Evolutionary conservation across 768 basidiomycete genomes (phyloP).

Genomic region (Boletus huronensis): DNA sequence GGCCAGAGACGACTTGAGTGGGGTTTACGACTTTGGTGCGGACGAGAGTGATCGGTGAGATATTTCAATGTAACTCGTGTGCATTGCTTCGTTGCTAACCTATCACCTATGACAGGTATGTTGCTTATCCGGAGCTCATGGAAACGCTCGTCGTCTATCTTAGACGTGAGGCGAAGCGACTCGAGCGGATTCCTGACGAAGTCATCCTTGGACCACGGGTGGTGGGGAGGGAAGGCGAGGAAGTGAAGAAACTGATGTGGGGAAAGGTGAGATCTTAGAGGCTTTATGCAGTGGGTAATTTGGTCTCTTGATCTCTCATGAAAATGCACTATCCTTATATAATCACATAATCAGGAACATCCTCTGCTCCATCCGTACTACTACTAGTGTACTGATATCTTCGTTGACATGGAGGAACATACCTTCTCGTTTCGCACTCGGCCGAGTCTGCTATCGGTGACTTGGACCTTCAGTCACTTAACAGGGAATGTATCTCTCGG

Average conservation of each 20-base stretch:
- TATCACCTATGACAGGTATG: constrained; percentile 52
- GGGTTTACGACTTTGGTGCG: constrained; percentile 67
- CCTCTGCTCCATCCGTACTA: not conserved
- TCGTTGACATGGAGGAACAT: not conserved
- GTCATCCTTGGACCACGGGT: constrained; percentile 31
- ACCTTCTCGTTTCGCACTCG: not conserved
- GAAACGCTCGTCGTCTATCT: constrained; percentile 65
- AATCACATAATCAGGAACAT: constrained; percentile 1
- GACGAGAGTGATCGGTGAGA: constrained; percentile 40
- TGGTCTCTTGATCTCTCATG: not conserved
- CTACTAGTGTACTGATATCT: constrained; percentile 1
- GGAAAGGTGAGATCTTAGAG: constrained; percentile 19
- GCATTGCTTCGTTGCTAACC: not conserved
- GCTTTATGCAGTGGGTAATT: not conserved
- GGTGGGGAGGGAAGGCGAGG: constrained; percentile 34
- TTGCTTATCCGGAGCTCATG: constrained; percentile 74
- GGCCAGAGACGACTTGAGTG: constrained; percentile 59
- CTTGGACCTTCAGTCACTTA: not conserved
- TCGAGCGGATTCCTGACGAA: constrained; percentile 55
- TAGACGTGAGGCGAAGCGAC: constrained; percentile 64
- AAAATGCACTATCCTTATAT: not conserved
- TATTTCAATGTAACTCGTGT: not conserved
- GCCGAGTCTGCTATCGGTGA: not conserved
- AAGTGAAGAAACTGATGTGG: constrained; percentile 31
- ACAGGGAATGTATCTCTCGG: not conserved